phyloP scores from a whole-genome alignment of 1,284 basidiomycete genomes.

The Trichosporon coremiiforme region DNA sequence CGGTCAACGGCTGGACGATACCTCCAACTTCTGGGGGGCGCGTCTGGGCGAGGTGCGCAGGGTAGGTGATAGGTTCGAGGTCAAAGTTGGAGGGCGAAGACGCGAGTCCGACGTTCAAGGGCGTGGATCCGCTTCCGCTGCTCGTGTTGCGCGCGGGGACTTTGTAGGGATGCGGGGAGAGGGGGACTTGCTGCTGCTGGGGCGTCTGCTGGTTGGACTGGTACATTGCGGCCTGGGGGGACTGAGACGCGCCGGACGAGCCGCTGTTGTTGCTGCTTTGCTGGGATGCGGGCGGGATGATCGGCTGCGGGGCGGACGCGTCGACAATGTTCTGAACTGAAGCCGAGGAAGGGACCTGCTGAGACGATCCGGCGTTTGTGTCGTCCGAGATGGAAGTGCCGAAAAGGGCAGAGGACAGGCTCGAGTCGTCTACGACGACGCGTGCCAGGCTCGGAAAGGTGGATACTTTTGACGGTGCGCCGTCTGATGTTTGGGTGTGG shows the following conservation, averaged over 20 bases:
- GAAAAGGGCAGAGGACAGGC: constrained; percentile 31
- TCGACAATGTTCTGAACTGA: constrained; percentile 6
- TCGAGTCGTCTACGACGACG: constrained; percentile 34
- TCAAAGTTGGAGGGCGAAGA: constrained; percentile 28
- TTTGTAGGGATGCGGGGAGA: constrained; percentile 20
- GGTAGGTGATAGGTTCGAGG: constrained; percentile 42
- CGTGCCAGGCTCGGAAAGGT: constrained; percentile 29
- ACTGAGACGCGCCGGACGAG: constrained; percentile 8
- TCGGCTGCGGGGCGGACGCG: constrained; percentile 8
- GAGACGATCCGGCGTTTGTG: constrained; percentile 11
- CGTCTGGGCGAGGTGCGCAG: constrained; percentile 39
- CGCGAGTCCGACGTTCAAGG: constrained; percentile 17
- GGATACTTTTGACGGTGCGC: constrained; percentile 19
- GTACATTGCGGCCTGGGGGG: constrained; percentile 9
- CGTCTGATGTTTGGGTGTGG: constrained; percentile 1
- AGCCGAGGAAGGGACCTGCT: constrained; percentile 3
- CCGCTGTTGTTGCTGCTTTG: constrained; percentile 17
- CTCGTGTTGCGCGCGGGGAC: background rate
- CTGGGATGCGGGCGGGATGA: constrained; percentile 18
- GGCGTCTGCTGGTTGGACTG: constrained; percentile 13
- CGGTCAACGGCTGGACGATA: constrained; percentile 12
- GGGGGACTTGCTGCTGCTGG: constrained; percentile 18
- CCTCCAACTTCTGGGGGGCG: constrained; percentile 27
- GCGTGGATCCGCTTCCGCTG: constrained; percentile 10
- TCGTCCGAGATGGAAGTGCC: constrained; percentile 26